Evolutionary conservation across 306 rosid species (phyloP), one percentile per base, ranked within the genome.

Genomic region (Alnus rubra): DNA sequence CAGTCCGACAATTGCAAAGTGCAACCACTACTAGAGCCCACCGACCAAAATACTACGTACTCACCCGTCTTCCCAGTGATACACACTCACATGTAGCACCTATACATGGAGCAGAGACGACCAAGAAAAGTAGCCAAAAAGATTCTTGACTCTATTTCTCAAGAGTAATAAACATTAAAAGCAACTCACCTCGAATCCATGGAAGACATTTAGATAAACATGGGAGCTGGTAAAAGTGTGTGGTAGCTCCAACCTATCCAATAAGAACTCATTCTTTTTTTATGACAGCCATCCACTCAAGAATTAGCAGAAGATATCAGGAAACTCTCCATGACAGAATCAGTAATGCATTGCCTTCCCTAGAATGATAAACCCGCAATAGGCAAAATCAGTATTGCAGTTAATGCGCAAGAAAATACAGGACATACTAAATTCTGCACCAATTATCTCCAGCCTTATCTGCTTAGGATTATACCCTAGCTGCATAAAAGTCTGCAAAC

Each of bases 291-390:
- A 37, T 35, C 71, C 37, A 37, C 8, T 37, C 48, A 35, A 37
- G 48, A 37, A 37, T 35, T 37, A 35, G 71, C 49, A 13, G 71
- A 64, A 35, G 47, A 65, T 13, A 15, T 37, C 49, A 37, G 28
- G 16, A 15, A n/a, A 63, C 45, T 63, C n/a, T 5, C 69, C 69
- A 65, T 18, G 49, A 15, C 49, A 16, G 48, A 65, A 65, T 37
- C 69, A 75, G 19, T 59, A 71, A 81, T 14, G 62, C 79, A 74
- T 9, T 35, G 54, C 10, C 76, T 55, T 82, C 69, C 18, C 9
- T 11, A 31, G 42, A n/a, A 80, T 19, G 47, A 13, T 50, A 42
- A 23, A 12, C 35, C 47, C 28, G 53, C 30, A 10, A 49, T 28
- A 2, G 37, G 79, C n/a, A 19, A 73, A 73, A 50, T 2, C 30